Percentiles rank a stretch among this genome's conserved stretches.
Conservation (phyloP, 1,139 yeast genomes). For the Taphrina pruni region DNA sequence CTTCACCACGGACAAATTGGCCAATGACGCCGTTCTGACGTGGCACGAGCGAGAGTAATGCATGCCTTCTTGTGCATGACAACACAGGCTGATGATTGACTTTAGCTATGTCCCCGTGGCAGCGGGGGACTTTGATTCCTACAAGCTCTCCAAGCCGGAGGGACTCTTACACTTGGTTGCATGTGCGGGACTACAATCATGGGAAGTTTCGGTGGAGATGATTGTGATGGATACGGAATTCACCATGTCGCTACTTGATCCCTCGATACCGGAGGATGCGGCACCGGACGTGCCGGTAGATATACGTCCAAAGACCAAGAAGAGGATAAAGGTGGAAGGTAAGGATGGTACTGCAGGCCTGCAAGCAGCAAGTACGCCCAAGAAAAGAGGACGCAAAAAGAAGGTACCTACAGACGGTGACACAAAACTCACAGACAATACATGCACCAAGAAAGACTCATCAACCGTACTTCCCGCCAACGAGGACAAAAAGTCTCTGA, state of each 20-base stretch:
- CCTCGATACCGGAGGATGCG: conserved; percentile 12
- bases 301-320: not conserved
- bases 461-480: not conserved
- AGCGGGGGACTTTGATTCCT: conserved; percentile 32
- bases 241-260: conserved; percentile 33
- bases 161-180: conserved; percentile 31
- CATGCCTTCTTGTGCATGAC: not conserved
- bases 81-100: not conserved
- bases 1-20: conserved; percentile 19
- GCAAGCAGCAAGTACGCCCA: not conserved
- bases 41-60: conserved; percentile 33
- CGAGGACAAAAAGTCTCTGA: not conserved
- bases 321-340: not conserved
- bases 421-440: not conserved
- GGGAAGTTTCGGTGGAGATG: conserved; percentile 34
- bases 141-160: conserved; percentile 25
- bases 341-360: not conserved
- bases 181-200: conserved; percentile 17
- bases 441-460: not conserved
- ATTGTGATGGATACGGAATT: conserved; percentile 33
- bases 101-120: conserved; percentile 24
- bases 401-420: not conserved
- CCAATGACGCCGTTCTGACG: conserved; percentile 11
- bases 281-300: not conserved
- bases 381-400: not conserved